Base-by-base conservation (phyloP, 345 rosid species). In the Lepidium didymum region DNA sequence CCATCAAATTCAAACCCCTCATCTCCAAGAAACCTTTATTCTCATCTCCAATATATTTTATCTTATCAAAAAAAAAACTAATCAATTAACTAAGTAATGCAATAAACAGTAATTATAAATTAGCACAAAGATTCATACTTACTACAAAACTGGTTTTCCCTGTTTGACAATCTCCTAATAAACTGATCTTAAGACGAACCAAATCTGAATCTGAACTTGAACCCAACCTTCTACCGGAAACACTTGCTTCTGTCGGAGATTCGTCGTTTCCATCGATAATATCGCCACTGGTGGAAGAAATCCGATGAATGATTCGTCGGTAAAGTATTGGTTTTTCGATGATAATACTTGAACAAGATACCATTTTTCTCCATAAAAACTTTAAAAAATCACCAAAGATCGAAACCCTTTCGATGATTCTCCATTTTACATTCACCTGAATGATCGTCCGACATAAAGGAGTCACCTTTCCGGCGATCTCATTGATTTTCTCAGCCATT, bases 71-170 rank as follows among this genome's bases (percentile, higher is more conserved):
- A 14, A 13, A 38, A 29, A 10, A 37, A 56, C 18, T 36, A 11
- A 23, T 10, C 11, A 57, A 12, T 33, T 23, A 46, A 34, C 9
- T 38, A 11, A 7, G 4, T 8, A 53, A 10, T 5, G 27, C 34
- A 8, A 18, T 35, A 56, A 45, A 38, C 10, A 1, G 34, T 21
- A 18, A 10, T 1, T 33, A 55, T 15, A 10, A 11, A 6, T 1
- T 15, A 50, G n/a, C 9, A 16, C 3, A 25, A 38, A 34, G 41
- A 19, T 5, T 10, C 31, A 62, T 45, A 60, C 83, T 72, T 56
- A 94, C 99, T 81, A 89, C 78, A 72, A 94, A 94, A 81, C 85
- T 87, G 11, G 99, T 91, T 56, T 94, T 94, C 60, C 99, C 99
- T 75, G 86, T 87, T 69, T 81, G 96, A 74, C 91, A 89, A 73